These are phyloP conservation scores for Hypoxylon sp. DNA, from an alignment of 2,329 filamentous ascomycete species.

Conservation along the genomic window DNA sequence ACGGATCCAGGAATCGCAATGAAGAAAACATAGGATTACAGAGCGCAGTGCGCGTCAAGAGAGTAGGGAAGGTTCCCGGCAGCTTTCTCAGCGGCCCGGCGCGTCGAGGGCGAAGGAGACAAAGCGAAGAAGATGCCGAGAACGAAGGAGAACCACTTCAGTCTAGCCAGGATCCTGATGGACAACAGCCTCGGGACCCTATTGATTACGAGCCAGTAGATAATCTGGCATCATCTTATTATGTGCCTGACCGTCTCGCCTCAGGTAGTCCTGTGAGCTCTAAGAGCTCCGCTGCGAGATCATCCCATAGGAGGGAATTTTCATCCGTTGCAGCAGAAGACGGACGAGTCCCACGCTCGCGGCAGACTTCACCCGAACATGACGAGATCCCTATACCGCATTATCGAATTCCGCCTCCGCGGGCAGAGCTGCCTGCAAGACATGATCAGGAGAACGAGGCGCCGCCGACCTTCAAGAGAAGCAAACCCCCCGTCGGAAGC, in stretches of 20 bases:
- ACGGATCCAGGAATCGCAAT: slow-evolving; percentile 65
- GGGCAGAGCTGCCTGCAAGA: slow-evolving; percentile 71
- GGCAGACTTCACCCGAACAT: slow-evolving; percentile 53
- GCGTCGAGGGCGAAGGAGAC: slow-evolving; percentile 77
- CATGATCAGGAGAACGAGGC: slow-evolving; percentile 90
- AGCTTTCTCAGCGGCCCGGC: slow-evolving; percentile 86
- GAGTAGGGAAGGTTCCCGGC: slow-evolving; percentile 80
- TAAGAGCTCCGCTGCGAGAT: slow-evolving; percentile 61
- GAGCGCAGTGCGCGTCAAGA: slow-evolving; percentile 83
- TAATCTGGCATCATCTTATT: slow-evolving; percentile 61
- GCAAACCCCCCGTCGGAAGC: slow-evolving; percentile 69
- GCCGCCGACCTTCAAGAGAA: slow-evolving; percentile 76
- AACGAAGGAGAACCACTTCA: slow-evolving; percentile 60
- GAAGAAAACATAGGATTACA: slow-evolving; percentile 77
- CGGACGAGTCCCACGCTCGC: slow-evolving; percentile 49
- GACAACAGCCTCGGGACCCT: slow-evolving; percentile 56
- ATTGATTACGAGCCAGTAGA: slow-evolving; percentile 57
- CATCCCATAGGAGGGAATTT: slow-evolving; percentile 59
- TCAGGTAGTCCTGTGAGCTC: slow-evolving; percentile 73
- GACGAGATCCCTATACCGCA: slow-evolving; percentile 64
- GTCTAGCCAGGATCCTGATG: slow-evolving; percentile 61
- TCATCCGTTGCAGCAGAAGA: slow-evolving; percentile 52
- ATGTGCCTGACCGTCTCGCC: slow-evolving; percentile 65
- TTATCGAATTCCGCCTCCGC: slow-evolving; percentile 71
- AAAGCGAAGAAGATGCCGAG: slow-evolving; percentile 76